Evolutionary conservation across 1,284 basidiomycete genomes (phyloP).

Genomic region (Boletus chippewaensis): DNA sequence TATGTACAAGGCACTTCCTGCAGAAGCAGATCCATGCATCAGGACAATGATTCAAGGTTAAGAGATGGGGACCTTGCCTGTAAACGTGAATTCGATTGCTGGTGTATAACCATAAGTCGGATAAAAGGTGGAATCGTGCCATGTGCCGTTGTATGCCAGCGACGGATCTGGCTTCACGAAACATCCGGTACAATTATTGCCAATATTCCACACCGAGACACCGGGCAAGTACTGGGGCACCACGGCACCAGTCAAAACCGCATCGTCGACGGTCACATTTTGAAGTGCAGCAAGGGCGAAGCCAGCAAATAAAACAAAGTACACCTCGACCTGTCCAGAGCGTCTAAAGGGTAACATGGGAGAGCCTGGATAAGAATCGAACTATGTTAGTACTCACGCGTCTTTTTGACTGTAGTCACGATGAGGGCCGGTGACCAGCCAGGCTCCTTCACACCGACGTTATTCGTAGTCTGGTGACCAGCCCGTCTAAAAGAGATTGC

Average conservation of each 20-base stretch:
- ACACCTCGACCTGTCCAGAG: no score
- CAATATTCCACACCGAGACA: background rate
- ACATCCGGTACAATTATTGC: background rate
- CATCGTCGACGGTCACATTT: constrained; percentile 20
- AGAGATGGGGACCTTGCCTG: constrained; percentile 1
- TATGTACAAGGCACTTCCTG: constrained; percentile 21
- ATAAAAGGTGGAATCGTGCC: constrained; percentile 16
- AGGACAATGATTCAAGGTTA: background rate
- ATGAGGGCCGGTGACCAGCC: no score
- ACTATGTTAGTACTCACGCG: no score
- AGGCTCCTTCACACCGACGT: no score
- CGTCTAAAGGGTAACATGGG: no score
- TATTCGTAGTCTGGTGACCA: no score
- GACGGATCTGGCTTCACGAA: constrained; percentile 2
- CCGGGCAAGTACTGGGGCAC: constrained; percentile 9
- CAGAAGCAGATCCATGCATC: background rate
- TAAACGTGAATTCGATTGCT: constrained; percentile 13
- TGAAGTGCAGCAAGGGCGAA: background rate
- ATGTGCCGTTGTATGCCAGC: constrained; percentile 11
- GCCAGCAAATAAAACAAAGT: no score
- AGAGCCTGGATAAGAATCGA: background rate
- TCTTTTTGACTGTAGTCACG: no score
- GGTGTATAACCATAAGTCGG: background rate
- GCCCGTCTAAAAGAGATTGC: no score
- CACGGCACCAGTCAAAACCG: background rate